Conservation (phyloP, 371 early-diverging fungal genomes). For the Massospora cicadina region DNA sequence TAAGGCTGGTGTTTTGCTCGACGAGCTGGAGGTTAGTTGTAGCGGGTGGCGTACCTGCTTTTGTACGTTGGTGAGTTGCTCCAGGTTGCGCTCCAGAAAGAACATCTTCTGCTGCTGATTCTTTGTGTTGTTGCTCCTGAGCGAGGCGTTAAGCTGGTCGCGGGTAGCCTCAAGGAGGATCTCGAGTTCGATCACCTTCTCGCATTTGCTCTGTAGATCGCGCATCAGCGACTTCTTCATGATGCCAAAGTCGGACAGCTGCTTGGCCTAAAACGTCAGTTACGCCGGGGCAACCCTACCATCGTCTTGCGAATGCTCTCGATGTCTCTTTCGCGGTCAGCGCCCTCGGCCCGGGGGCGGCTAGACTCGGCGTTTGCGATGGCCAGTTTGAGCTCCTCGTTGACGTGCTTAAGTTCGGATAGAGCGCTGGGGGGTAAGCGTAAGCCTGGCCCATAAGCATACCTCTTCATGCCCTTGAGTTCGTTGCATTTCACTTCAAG, state of each 20-base stretch:
- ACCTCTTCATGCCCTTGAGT: conserved; percentile 32
- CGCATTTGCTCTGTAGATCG: conserved; percentile 87
- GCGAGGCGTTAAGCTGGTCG: conserved; percentile 70
- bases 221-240: conserved; percentile 94
- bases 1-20: conserved; percentile 79
- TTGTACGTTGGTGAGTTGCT: conserved; percentile 84
- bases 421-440: conserved; percentile 19
- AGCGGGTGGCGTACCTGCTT: conserved; percentile 34
- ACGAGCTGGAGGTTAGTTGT: conserved; percentile 39
- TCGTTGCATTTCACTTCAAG: conserved; percentile 53
- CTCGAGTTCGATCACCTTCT: conserved; percentile 89
- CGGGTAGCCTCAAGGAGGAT: conserved; percentile 82
- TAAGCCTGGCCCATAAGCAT: conserved; percentile 3
- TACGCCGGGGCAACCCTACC: conserved; percentile 18
- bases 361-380: conserved; percentile 15
- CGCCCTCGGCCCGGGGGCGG: conserved; percentile 12
- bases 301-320: conserved; percentile 76
- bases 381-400: conserved; percentile 36
- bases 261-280: conserved; percentile 26
- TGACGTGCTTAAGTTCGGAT: conserved; percentile 34
- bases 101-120: conserved; percentile 87
- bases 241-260: conserved; percentile 80
- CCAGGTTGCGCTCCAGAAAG: conserved; percentile 83
- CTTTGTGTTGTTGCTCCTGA: conserved; percentile 59
- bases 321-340: conserved; percentile 59